Conservation (phyloP, 768 basidiomycete species). For the Tephrocybe sp. region DNA sequence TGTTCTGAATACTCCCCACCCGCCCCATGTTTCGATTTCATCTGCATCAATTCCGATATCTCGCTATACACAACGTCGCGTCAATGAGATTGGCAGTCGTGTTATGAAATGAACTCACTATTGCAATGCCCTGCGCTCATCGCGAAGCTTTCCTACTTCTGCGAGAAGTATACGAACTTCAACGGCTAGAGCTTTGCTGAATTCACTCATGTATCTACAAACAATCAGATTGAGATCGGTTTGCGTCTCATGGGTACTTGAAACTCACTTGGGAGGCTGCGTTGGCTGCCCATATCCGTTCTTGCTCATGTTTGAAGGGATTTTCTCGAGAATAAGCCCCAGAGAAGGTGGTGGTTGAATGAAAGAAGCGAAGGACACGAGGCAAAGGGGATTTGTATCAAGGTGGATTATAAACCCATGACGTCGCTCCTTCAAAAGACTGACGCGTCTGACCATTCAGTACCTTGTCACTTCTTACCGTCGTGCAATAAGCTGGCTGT, state of each 20-base stretch:
- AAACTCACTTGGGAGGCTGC: not conserved
- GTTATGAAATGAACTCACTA: conserved; percentile 50
- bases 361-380: not conserved
- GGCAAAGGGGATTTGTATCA: not conserved
- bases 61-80: conserved; percentile 46
- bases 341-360: not conserved
- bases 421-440: no score
- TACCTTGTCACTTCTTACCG: no score
- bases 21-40: conserved; percentile 80
- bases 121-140: conserved; percentile 73
- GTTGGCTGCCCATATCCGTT: not conserved
- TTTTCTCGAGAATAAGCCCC: not conserved
- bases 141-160: conserved; percentile 79
- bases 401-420: no score
- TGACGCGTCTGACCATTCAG: no score
- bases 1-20: conserved; percentile 80
- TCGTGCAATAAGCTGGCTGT: no score
- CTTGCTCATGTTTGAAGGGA: not conserved
- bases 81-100: not conserved
- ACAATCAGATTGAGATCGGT: not conserved
- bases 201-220: conserved; percentile 70
- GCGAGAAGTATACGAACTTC: conserved; percentile 78
- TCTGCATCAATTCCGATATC: conserved; percentile 79
- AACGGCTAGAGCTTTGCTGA: conserved; percentile 76
- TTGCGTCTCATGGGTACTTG: not conserved